Base-by-base conservation (phyloP, 768 basidiomycete genomes). In the Lanmaoa rubissima region DNA sequence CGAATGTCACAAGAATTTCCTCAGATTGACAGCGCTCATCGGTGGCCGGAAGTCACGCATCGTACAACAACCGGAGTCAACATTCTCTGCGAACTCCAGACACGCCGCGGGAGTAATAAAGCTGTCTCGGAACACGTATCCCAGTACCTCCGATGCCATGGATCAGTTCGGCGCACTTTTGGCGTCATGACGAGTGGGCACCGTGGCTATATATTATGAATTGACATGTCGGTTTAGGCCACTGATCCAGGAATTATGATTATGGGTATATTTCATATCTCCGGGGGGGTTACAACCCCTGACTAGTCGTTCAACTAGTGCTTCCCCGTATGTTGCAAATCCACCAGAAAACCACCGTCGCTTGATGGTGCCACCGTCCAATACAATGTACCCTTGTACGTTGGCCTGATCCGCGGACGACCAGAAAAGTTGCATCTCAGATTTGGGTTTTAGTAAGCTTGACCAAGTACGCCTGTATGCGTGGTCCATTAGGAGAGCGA, bases 61-160 rank as follows among this genome's bases (percentile, higher is more conserved):
- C 60, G 46, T 53, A 48, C 46, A 39, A 38, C 53, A 49, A 28
- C 59, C 36, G 40, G 60, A 24, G 40, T 32, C 52, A 13, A n/a
- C 48, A 45, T 64, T 65, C 68, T 60, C 49, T 65, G 58, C 48
- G 32, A 41, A 65, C 65, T 48, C 56, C 41, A 49, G 47, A 36
- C 51, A 62, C 65, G 67, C 67, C 68, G 68, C 67, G 67, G 67
- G 49, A 38, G 60, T 60, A 62, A 59, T 68, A 65, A 53, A 58
- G 1, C 58, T 60, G 55, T 64, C 55, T 19, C 51, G 61, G 56
- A 53, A 58, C 55, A 51, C 54, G 16, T 13, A 41, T 36, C 19
- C 21, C 9, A 58, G 48, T 41, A 43, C 51, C 41, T 40, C 61
- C 61, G 60, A 47, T 43, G 47, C 28, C 28, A 28, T 28, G 45